Evolutionary conservation across 2,329 filamentous ascomycete species (phyloP).

Genomic region (Purpureocillium takamizusanense): DNA sequence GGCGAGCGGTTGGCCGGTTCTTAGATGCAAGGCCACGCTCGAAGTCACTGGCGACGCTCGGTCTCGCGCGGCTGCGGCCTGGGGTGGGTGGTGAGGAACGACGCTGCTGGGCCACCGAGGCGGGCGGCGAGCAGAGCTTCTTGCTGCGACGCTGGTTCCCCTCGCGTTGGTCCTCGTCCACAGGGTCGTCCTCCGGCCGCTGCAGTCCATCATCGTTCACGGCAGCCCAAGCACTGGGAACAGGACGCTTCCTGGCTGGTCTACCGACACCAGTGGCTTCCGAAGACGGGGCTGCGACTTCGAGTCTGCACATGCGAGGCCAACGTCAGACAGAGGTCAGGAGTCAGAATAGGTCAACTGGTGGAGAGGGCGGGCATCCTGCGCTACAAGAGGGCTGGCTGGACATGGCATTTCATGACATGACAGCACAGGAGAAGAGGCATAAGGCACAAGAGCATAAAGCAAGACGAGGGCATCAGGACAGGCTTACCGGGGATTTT

Average conservation of each 20-base stretch:
- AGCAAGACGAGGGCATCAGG: too few species aligned
- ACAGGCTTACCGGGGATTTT: slow-evolving; percentile 7
- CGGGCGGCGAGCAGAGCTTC: slow-evolving; percentile 19
- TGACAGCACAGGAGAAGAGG: not conserved
- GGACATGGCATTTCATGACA: too few species aligned
- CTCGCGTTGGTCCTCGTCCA: slow-evolving; percentile 6
- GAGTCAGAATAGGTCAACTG: too few species aligned
- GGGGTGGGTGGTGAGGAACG: slow-evolving; percentile 11
- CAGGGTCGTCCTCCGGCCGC: slow-evolving; percentile 3
- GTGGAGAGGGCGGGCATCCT: not conserved
- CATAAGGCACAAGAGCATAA: too few species aligned
- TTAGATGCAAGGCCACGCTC: slow-evolving; percentile 13
- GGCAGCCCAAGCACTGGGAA: slow-evolving; percentile 2
- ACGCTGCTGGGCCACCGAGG: slow-evolving; percentile 10
- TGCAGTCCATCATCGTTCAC: not conserved
- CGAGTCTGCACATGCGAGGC: slow-evolving; percentile 1
- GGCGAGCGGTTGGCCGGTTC: slow-evolving; percentile 11
- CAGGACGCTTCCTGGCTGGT: slow-evolving; percentile 6
- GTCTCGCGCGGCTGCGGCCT: slow-evolving; percentile 9
- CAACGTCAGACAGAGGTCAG: too few species aligned
- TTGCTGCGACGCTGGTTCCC: slow-evolving; percentile 9
- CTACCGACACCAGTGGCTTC: not conserved
- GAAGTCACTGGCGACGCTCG: slow-evolving; percentile 11
- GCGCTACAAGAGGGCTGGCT: not conserved
- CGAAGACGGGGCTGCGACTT: not conserved